phyloP scores from a whole-genome alignment of 768 basidiomycete genomes.

The Phanerodontia chrysosporium region DNA sequence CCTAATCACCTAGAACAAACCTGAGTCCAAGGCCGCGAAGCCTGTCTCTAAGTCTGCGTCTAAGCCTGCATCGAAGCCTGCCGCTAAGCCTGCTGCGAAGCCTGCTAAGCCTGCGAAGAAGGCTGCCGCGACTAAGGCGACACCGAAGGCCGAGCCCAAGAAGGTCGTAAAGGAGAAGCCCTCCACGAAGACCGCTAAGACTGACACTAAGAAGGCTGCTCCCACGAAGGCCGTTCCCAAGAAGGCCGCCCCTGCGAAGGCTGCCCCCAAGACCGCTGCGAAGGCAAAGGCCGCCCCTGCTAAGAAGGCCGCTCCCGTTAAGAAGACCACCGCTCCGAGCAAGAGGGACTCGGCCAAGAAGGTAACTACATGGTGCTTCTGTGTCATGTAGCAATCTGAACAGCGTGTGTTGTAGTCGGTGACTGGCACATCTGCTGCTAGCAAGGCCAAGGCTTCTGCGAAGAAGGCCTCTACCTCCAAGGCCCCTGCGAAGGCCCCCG shows the following conservation, averaged over 20 bases:
- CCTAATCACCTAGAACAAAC: conserved; percentile 30
- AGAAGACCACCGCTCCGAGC: conserved; percentile 33
- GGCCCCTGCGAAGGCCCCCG: not conserved
- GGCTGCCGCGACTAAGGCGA: conserved; percentile 28
- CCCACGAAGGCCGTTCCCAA: conserved; percentile 25
- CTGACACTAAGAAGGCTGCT: conserved; percentile 26
- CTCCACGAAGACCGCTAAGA: conserved; percentile 18
- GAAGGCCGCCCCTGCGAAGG: conserved; percentile 19
- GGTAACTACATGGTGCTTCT: conserved; percentile 29
- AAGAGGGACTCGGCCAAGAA: conserved; percentile 62
- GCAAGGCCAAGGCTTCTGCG: conserved; percentile 23
- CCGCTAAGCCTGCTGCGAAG: conserved; percentile 18
- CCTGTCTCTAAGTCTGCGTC: conserved; percentile 16
- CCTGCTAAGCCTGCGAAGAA: conserved; percentile 22
- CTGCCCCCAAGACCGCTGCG: conserved; percentile 19
- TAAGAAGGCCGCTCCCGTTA: conserved; percentile 37
- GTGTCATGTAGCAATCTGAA: not conserved
- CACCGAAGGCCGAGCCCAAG: conserved; percentile 25
- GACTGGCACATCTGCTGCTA: conserved; percentile 43
- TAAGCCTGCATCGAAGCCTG: conserved; percentile 18
- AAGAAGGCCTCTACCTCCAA: conserved; percentile 18
- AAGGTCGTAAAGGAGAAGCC: conserved; percentile 21
- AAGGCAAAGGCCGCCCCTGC: conserved; percentile 22
- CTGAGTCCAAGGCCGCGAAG: conserved; percentile 32
- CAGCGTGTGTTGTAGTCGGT: conserved; percentile 38